These are phyloP conservation scores for Thelephora terrestris DNA, from an alignment of 1,284 basidiomycete species.

Conservation along the genomic window DNA sequence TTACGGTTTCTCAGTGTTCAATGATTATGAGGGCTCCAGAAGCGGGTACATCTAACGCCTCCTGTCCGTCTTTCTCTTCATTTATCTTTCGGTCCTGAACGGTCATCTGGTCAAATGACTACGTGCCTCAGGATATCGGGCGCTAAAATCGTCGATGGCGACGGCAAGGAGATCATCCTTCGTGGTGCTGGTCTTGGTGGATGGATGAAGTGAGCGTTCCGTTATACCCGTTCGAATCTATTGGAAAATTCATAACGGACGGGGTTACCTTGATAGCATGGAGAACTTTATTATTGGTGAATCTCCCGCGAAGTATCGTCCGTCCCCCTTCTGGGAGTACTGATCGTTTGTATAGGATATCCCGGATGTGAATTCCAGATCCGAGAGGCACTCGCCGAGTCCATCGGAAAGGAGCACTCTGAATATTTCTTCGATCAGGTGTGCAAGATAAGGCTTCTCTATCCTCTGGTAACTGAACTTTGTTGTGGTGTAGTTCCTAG, in stretches of 20 bases:
- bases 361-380: conserved; percentile 59
- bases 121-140: conserved; percentile 45
- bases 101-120: conserved; percentile 8
- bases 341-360: conserved; percentile 28
- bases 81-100: too few relatives aligned
- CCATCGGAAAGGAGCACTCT: conserved; percentile 57
- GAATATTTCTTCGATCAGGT: conserved; percentile 75
- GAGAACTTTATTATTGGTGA: conserved; percentile 52
- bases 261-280: conserved; percentile 29
- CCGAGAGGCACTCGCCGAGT: conserved; percentile 55
- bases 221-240: background rate
- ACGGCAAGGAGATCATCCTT: conserved; percentile 46
- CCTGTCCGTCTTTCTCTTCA: too few relatives aligned
- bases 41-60: too few relatives aligned
- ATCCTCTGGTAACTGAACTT: background rate
- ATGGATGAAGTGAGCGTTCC: conserved; percentile 52
- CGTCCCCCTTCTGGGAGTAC: background rate
- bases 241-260: too few relatives aligned
- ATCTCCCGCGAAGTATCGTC: background rate
- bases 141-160: conserved; percentile 44
- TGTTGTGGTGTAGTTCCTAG: conserved; percentile 45
- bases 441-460: background rate
- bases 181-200: conserved; percentile 62
- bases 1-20: too few relatives aligned
- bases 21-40: too few relatives aligned